phyloP scores from a whole-genome alignment of 2,329 filamentous ascomycete genomes.

The Ceratocystis alfenasii region DNA sequence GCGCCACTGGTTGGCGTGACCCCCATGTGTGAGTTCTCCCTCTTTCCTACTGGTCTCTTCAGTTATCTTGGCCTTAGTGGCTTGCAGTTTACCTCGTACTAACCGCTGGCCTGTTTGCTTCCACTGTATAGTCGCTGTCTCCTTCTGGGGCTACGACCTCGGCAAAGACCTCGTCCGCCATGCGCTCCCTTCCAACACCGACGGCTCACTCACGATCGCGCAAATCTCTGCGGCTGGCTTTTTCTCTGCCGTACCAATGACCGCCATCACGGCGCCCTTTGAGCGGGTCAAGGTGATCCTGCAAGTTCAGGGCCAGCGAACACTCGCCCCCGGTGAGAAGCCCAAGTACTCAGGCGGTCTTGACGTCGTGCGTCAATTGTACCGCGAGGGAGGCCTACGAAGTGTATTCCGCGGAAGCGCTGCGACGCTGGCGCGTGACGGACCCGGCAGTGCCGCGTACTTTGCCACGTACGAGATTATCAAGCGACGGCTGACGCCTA shows the following conservation, averaged over 20 bases:
- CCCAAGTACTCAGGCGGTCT: conserved; percentile 77
- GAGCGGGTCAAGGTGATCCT: conserved; percentile 98
- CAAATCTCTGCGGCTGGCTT: conserved; percentile 90
- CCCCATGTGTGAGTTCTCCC: conserved; percentile 75
- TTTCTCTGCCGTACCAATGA: conserved; percentile 97
- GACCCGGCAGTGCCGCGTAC: conserved; percentile 85
- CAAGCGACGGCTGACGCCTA: conserved; percentile 75
- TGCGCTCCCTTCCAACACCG: conserved; percentile 51
- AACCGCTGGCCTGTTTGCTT: neutral
- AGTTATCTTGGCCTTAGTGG: neutral
- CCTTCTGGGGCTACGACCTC: conserved; percentile 81
- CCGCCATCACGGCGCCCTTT: conserved; percentile 93
- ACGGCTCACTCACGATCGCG: conserved; percentile 63
- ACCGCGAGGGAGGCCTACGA: conserved; percentile 77
- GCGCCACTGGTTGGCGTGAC: conserved; percentile 92
- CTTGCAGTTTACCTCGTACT: neutral
- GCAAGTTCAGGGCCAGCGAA: conserved; percentile 90
- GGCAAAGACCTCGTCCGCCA: conserved; percentile 76
- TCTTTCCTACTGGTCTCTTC: neutral
- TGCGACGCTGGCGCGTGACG: conserved; percentile 88
- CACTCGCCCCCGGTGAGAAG: conserved; percentile 79
- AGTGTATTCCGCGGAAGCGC: conserved; percentile 84
- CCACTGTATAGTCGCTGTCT: conserved; percentile 47
- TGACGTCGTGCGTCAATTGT: conserved; percentile 88
- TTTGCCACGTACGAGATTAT: conserved; percentile 96